Evolutionary conservation across 176 grass and related monocot species (phyloP).

Genomic region (Musa schizocarpa): DNA sequence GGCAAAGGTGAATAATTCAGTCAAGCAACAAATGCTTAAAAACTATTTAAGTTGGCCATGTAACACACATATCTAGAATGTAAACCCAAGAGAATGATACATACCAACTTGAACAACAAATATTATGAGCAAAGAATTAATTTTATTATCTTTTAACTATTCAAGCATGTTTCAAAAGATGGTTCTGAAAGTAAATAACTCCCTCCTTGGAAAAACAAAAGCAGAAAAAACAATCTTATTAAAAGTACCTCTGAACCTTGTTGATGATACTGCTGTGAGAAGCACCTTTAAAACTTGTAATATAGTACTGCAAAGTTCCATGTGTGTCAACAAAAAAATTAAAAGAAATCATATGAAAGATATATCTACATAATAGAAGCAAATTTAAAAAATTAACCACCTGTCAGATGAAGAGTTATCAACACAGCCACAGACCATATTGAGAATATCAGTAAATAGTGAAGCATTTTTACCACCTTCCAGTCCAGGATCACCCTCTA

Average conservation of each 20-base stretch:
- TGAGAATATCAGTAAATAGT: constrained; percentile 85
- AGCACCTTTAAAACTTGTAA: constrained; percentile 98
- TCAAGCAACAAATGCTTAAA: not conserved
- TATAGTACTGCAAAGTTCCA: constrained; percentile 61
- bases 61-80: not conserved
- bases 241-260: constrained; percentile 89
- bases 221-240: not conserved
- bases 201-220: not conserved
- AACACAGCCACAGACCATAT: constrained; percentile 77
- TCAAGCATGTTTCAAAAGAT: not conserved
- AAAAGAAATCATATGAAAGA: constrained; percentile 21
- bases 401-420: constrained; percentile 95
- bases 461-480: constrained; percentile 88
- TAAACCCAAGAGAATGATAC: not conserved
- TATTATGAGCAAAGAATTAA: not conserved
- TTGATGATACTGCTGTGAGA: constrained; percentile 96
- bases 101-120: not conserved
- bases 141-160: not conserved
- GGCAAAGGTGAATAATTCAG: not conserved
- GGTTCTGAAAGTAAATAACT: not conserved
- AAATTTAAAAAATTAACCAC: constrained; percentile 27
- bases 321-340: constrained; percentile 8
- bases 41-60: not conserved
- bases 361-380: constrained; percentile 6
- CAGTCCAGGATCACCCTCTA: constrained; percentile 97